phyloP scores from a whole-genome alignment of 768 basidiomycete genomes.

The Suillus sp. region DNA sequence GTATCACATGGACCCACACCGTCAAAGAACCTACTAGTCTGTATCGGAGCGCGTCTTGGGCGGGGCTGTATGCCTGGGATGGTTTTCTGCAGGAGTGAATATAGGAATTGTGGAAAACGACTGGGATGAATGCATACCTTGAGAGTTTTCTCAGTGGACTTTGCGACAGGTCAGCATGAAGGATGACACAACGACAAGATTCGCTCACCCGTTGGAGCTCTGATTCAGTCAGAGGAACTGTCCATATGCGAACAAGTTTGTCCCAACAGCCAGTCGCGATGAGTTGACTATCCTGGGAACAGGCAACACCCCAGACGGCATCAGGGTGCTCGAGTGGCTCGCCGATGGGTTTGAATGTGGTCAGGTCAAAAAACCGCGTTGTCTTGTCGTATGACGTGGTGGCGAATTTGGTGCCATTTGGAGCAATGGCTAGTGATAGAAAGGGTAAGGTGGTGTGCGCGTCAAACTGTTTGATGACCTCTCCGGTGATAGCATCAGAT shows the following conservation, averaged over 20 bases:
- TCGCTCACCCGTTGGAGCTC: background rate
- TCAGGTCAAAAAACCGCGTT: background rate
- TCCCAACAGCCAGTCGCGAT: background rate
- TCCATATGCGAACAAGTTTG: background rate
- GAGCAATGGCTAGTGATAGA: background rate
- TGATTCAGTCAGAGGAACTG: background rate
- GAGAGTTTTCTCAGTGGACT: background rate
- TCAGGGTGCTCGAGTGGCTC: background rate
- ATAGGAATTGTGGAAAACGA: background rate
- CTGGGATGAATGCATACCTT: background rate
- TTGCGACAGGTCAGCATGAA: background rate
- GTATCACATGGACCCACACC: background rate
- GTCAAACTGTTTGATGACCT: background rate
- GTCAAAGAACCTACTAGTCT: background rate
- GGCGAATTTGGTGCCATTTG: background rate
- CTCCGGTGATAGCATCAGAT: background rate
- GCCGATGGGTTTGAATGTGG: background rate
- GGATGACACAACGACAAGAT: background rate
- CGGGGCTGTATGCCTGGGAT: background rate
- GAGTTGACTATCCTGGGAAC: background rate
- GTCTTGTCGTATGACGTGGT: background rate
- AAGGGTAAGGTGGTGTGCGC: background rate
- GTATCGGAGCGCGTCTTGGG: background rate
- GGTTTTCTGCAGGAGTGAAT: background rate
- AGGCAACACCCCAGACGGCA: fast-evolving